These are phyloP conservation scores for Quercus tomentella DNA, from an alignment of 331 rosid species.

Conservation along the genomic window DNA sequence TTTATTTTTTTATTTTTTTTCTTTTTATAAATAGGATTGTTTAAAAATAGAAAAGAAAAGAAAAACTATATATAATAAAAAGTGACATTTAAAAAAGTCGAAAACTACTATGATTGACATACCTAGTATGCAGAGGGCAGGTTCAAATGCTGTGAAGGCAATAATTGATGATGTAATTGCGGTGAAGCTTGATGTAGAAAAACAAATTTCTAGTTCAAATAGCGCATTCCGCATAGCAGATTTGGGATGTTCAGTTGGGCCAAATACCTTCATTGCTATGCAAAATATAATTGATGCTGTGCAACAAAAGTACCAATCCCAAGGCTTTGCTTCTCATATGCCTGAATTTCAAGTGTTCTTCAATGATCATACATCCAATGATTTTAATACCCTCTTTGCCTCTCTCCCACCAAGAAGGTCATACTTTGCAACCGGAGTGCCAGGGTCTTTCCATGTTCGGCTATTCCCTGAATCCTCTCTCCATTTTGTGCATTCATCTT, in stretches of 20 bases:
- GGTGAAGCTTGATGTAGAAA: slow-evolving; percentile 16
- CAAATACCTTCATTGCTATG: slow-evolving; percentile 32
- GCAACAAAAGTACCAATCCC: slow-evolving; percentile 14
- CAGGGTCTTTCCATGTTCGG: background rate
- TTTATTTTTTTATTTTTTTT: no score
- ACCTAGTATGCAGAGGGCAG: slow-evolving; percentile 1
- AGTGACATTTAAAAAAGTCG: no score
- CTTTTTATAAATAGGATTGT: no score
- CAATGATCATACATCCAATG: background rate
- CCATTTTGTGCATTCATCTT: background rate
- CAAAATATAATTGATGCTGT: slow-evolving; percentile 26
- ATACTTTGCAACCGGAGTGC: background rate
- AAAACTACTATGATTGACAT: background rate
- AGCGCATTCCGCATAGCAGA: slow-evolving; percentile 29
- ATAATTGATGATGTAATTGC: slow-evolving; percentile 23
- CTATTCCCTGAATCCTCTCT: background rate
- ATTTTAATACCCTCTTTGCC: background rate
- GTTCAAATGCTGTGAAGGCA: background rate
- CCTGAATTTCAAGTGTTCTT: background rate
- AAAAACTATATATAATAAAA: no score
- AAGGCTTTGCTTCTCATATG: background rate
- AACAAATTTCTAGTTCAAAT: background rate
- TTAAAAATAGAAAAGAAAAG: no score
- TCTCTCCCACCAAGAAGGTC: background rate
- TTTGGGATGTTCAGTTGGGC: slow-evolving; percentile 45